A percentile compares a stretch with the other conserved stretches of the same genome.
phyloP scores from a whole-genome alignment of 2,329 filamentous ascomycete species.

The Arthrobotrys conoides region DNA sequence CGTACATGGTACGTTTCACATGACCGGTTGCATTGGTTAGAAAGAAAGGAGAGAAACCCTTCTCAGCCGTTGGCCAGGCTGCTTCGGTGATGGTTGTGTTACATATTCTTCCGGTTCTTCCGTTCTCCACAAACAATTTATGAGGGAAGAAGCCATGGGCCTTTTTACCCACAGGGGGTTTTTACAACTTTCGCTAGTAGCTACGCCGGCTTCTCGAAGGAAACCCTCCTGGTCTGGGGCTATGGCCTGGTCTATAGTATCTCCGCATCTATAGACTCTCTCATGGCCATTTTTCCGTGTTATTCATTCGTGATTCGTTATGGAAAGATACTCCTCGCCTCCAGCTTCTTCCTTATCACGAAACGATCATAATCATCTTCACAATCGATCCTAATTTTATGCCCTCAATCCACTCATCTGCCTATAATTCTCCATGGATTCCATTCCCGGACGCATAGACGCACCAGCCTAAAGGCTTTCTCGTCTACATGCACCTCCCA shows the following conservation, averaged over 20 bases:
- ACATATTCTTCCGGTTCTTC: conserved; percentile 48
- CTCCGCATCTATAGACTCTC: conserved; percentile 17
- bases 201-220: conserved; percentile 34
- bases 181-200: neutral
- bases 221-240: no score
- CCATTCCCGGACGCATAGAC: conserved; percentile 39
- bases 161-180: conserved; percentile 10
- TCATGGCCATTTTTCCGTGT: neutral
- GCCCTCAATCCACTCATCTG: conserved; percentile 7
- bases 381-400: conserved; percentile 29
- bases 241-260: conserved; percentile 18
- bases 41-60: conserved; percentile 32
- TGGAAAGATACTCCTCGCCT: conserved; percentile 11
- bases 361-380: neutral
- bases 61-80: conserved; percentile 19
- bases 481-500: conserved; percentile 25
- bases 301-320: neutral
- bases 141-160: conserved; percentile 1
- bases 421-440: conserved; percentile 9
- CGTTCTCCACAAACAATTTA: conserved; percentile 8
- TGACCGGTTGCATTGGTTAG: conserved; percentile 22
- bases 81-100: conserved; percentile 31
- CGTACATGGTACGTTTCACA: conserved; percentile 23
- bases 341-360: conserved; percentile 15
- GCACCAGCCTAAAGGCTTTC: conserved; percentile 52